Base-by-base conservation (phyloP, 208 protist genomes). In the Crithidia sp. region DNA sequence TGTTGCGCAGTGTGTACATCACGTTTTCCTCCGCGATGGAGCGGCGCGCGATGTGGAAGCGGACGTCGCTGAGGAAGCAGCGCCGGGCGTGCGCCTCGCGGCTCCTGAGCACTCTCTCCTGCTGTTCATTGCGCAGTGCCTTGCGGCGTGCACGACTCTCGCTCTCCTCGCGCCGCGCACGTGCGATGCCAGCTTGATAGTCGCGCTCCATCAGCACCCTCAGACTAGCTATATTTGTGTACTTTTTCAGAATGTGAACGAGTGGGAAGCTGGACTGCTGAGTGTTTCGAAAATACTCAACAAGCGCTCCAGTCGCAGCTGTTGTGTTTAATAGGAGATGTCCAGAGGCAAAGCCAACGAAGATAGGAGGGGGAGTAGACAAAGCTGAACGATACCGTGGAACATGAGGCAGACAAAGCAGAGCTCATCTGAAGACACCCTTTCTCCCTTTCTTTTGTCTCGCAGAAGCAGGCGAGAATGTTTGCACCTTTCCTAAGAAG, bases 1-100 rank as follows among this genome's bases (percentile, higher is more conserved):
- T 88, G 44, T 71, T 70, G 45, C 79, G 79, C 9, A 96, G 54
- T 36, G 81, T 76, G n/a, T 67, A 49, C 17, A 90, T 70, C 16
- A 96, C 60, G 12, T 86, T 76, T 47, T 82, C 62, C 81, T 96
- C 92, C 54, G 77, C 77, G 41, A 61, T 57, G 17, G 87, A 86
- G 36, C 72, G 77, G 10, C 53, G 60, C 9, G 66, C 44, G 12
- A 76, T 59, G 57, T 81, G 66, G 16, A 77, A 67, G 7, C 59
- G 70, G n/a, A 88, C 60, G 13, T 85, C 57, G 10, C 47, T 54
- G 2, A 81, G 63, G 17, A 85, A 79, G 54, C 63, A 74, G 4
- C 45, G 64, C 4, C 68, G 63, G 13, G 67, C 68, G n/a, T 65
- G 63, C 4, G 10, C 37, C 44, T 77, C 19, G 13, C 81, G 77